Evolutionary conservation across 75 land plant species (phyloP).

Genomic region (Sequoia sempervirens): DNA sequence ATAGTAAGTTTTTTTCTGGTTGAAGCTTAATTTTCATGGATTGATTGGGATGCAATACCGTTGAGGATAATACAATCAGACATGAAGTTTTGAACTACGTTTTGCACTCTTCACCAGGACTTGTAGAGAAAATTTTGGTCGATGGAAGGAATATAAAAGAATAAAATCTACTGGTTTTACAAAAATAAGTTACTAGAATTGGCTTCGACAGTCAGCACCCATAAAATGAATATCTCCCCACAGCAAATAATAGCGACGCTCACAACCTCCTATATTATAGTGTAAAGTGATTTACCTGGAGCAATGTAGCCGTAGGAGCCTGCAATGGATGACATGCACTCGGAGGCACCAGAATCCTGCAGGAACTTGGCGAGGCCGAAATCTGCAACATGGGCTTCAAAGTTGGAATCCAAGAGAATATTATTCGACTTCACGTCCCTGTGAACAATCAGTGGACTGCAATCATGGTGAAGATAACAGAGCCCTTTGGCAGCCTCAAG

Average conservation of each 20-base stretch:
- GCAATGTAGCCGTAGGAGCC: conserved; percentile 89
- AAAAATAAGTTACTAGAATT: not conserved
- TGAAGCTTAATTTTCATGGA: too few relatives aligned
- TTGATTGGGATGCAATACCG: too few relatives aligned
- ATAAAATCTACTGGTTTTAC: not conserved
- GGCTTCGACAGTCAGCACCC: not conserved
- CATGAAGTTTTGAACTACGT: too few relatives aligned
- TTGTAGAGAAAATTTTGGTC: too few relatives aligned
- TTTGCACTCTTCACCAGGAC: too few relatives aligned
- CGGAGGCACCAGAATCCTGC: conserved; percentile 40
- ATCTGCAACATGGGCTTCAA: conserved; percentile 78
- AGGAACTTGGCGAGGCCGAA: conserved; percentile 73
- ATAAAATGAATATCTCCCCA: too few relatives aligned
- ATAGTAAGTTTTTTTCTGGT: too few relatives aligned
- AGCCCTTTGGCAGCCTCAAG: conserved; percentile 61
- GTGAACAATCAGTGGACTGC: conserved; percentile 63
- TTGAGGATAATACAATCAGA: too few relatives aligned
- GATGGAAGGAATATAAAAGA: too few relatives aligned
- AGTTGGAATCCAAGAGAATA: conserved; percentile 49
- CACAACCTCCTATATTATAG: not conserved
- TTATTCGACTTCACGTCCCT: conserved; percentile 71
- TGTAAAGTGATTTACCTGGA: conserved; percentile 37
- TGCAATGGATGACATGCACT: conserved; percentile 74
- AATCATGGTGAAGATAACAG: conserved; percentile 77
- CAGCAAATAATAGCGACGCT: too few relatives aligned